phyloP scores from a whole-genome alignment of 2,329 filamentous ascomycete species.

The Amesomyces nigricolor region DNA sequence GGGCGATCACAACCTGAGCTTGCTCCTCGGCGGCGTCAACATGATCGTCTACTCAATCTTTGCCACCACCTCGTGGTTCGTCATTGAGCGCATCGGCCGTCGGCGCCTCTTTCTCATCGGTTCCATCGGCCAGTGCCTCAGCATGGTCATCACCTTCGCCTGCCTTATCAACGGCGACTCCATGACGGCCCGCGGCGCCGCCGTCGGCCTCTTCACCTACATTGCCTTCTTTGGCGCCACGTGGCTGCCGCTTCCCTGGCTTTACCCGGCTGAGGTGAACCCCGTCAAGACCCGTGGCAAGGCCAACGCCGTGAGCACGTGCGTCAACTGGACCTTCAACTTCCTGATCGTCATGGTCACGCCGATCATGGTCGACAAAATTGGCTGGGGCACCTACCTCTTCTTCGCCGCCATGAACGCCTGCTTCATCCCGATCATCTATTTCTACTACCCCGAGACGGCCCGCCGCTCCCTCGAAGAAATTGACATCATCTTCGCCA shows the following conservation, averaged over 20 bases:
- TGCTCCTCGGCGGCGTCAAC: conserved; percentile 51
- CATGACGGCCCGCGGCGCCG: conserved; percentile 32
- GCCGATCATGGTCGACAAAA: conserved; percentile 50
- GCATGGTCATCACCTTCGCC: conserved; percentile 49
- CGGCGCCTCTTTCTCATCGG: conserved; percentile 59
- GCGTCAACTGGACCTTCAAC: conserved; percentile 56
- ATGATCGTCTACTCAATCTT: conserved; percentile 57
- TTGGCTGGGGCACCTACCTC: conserved; percentile 50
- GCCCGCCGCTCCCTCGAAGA: conserved; percentile 56
- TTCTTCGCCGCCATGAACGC: conserved; percentile 52
- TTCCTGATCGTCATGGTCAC: conserved; percentile 64
- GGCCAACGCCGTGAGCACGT: conserved; percentile 59
- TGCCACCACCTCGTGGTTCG: conserved; percentile 48
- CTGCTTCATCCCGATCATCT: conserved; percentile 46
- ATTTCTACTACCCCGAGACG: conserved; percentile 50
- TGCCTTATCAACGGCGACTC: conserved; percentile 33
- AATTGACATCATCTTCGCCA: conserved; percentile 58
- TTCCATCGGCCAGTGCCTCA: conserved; percentile 53
- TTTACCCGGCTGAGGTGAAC: conserved; percentile 57
- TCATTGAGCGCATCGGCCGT: conserved; percentile 50
- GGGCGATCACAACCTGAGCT: conserved; percentile 40
- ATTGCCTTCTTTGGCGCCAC: conserved; percentile 51
- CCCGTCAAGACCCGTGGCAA: conserved; percentile 55
- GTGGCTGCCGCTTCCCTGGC: conserved; percentile 57
- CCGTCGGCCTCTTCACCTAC: conserved; percentile 55